Evolutionary conservation across 176 grass and related monocot genomes (phyloP).

Genomic region (Hsuehochloa calcarea): DNA sequence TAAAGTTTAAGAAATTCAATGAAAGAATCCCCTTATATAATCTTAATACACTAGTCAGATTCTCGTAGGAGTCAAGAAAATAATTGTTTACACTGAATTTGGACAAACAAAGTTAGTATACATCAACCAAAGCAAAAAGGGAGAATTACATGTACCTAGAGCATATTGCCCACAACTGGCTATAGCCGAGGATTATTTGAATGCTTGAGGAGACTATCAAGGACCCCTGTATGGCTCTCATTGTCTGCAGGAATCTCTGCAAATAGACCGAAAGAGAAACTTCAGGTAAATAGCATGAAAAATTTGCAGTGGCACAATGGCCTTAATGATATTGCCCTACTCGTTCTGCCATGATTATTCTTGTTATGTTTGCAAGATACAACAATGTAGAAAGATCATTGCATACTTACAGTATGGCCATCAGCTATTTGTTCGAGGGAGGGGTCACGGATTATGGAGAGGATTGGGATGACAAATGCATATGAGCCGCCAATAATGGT

Average conservation of each 20-base stretch:
- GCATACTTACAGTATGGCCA: slow-evolving; percentile 54
- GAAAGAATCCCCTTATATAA: neutral
- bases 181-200: slow-evolving; percentile 96
- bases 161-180: slow-evolving; percentile 95
- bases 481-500: slow-evolving; percentile 85
- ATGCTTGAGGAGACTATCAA: slow-evolving; percentile 92
- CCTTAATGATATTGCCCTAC: neutral
- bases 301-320: neutral
- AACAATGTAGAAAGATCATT: neutral
- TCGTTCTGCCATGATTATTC: neutral
- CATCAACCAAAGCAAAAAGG: neutral
- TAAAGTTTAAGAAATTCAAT: neutral
- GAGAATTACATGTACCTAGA: slow-evolving; percentile 62
- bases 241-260: slow-evolving; percentile 84
- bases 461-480: slow-evolving; percentile 70
- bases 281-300: neutral
- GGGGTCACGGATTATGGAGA: slow-evolving; percentile 81
- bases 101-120: neutral
- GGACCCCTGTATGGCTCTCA: slow-evolving; percentile 86
- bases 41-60: neutral
- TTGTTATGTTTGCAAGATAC: neutral
- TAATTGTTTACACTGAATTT: neutral
- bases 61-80: slow-evolving; percentile 1
- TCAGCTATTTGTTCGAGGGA: slow-evolving; percentile 57
- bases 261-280: slow-evolving; percentile 9